phyloP scores from a whole-genome alignment of 2,329 filamentous ascomycete genomes.

The Aspergillus cejpii region DNA sequence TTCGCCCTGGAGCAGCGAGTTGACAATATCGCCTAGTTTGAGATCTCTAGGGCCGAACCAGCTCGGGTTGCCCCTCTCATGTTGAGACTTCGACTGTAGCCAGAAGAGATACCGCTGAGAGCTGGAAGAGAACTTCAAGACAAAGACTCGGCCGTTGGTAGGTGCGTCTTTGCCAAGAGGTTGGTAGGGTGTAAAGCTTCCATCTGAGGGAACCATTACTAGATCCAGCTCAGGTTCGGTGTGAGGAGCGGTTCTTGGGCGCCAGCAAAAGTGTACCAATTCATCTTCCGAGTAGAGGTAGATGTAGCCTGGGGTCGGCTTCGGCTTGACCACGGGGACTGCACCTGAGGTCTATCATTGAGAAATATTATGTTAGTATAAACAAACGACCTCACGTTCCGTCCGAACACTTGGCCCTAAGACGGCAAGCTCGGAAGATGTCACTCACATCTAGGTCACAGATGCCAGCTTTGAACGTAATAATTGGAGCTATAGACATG shows the following conservation, averaged over 20 bases:
- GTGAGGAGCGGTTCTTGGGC: conserved; percentile 63
- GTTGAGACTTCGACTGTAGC: conserved; percentile 86
- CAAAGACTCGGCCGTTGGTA: conserved; percentile 81
- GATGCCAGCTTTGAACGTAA: conserved; percentile 92
- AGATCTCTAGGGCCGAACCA: conserved; percentile 80
- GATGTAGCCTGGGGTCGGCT: conserved; percentile 71
- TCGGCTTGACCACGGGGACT: conserved; percentile 66
- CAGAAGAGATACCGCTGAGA: conserved; percentile 91
- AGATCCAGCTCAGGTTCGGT: conserved; percentile 77
- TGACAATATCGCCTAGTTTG: conserved; percentile 81
- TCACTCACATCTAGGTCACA: conserved; percentile 73
- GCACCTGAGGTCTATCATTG: conserved; percentile 45
- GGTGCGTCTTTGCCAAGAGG: conserved; percentile 56
- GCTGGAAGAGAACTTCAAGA: conserved; percentile 87
- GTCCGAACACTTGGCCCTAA: background rate
- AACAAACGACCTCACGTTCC: too few species aligned
- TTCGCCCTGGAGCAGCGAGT: conserved; percentile 77
- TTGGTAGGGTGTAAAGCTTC: conserved; percentile 77
- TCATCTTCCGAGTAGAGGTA: conserved; percentile 94
- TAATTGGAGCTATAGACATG: conserved; percentile 80
- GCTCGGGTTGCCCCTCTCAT: conserved; percentile 60
- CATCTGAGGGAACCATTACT: conserved; percentile 87
- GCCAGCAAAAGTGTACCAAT: conserved; percentile 95
- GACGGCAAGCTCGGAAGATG: background rate
- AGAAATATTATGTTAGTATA: conserved; percentile 8